Percentiles rank a stretch among this genome's conserved stretches.
These are phyloP conservation scores for Davidsoniella neocaledoniae DNA, from an alignment of 2,329 filamentous ascomycete species.

Conservation along the genomic window DNA sequence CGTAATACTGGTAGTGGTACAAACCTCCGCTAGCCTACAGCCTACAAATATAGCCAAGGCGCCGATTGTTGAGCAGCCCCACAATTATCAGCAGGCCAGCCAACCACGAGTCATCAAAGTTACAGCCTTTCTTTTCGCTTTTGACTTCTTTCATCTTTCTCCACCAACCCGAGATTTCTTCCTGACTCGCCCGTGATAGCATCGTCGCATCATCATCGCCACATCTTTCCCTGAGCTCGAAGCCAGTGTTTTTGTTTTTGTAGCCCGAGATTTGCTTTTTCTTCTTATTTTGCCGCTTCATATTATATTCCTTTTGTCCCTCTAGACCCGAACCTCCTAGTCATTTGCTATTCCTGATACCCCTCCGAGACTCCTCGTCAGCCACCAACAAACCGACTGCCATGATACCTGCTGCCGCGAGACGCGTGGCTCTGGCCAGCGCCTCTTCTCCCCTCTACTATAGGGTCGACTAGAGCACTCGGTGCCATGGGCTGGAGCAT, in stretches of 20 bases:
- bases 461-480: slow-evolving; percentile 23
- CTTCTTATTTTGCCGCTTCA: neutral
- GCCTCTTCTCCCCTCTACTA: slow-evolving; percentile 1
- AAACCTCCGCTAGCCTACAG: no score
- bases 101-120: neutral
- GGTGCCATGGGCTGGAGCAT: slow-evolving; percentile 23
- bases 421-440: slow-evolving; percentile 29
- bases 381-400: neutral
- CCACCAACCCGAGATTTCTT: slow-evolving; percentile 13
- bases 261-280: neutral
- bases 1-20: no score
- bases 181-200: slow-evolving; percentile 1
- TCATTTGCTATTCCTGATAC: slow-evolving; percentile 10
- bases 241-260: slow-evolving; percentile 11
- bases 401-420: slow-evolving; percentile 40
- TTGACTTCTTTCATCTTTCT: slow-evolving; percentile 8
- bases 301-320: slow-evolving; percentile 10
- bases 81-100: no score
- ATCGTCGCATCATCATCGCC: neutral
- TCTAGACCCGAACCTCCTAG: neutral
- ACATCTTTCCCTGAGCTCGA: neutral
- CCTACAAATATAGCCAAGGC: no score
- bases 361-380: slow-evolving; percentile 11
- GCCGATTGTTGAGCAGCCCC: no score
- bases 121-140: slow-evolving; percentile 1